Conservation (phyloP, 495 filamentous ascomycete species). For the Platismatia glauca region DNA sequence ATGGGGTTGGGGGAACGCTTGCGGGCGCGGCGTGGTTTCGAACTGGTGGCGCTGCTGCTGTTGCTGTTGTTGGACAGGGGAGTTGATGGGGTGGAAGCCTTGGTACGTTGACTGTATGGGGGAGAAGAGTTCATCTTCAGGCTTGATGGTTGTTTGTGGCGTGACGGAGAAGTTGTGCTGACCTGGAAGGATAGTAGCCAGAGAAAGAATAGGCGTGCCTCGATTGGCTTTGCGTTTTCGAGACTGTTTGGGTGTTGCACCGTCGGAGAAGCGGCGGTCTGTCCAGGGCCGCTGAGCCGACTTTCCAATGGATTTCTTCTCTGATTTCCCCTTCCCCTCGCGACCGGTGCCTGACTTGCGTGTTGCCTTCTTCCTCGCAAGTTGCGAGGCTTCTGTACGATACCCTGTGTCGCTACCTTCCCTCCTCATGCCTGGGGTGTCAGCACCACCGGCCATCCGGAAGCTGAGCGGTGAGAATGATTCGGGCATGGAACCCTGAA, state of each 20-base stretch:
- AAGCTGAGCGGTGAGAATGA: slow-evolving; percentile 33
- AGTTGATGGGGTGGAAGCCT: slow-evolving; percentile 13
- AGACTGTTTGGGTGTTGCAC: slow-evolving; percentile 14
- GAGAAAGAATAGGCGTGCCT: slow-evolving; percentile 15
- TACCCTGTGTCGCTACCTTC: slow-evolving; percentile 9
- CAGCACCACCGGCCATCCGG: slow-evolving; percentile 25
- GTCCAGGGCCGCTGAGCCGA: slow-evolving; percentile 8
- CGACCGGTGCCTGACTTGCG: slow-evolving; percentile 15
- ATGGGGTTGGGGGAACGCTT: slow-evolving; percentile 12
- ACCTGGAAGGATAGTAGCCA: slow-evolving; percentile 16
- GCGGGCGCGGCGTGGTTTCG: slow-evolving; percentile 13
- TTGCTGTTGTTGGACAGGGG: slow-evolving; percentile 4
- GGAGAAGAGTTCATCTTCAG: slow-evolving; percentile 18
- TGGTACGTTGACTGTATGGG: slow-evolving; percentile 18
- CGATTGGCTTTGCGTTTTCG: slow-evolving; percentile 15
- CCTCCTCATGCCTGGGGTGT: slow-evolving; percentile 17
- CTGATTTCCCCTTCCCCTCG: slow-evolving; percentile 8
- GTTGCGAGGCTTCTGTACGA: slow-evolving; percentile 10
- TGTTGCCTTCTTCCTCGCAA: slow-evolving; percentile 10
- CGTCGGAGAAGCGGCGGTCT: slow-evolving; percentile 23
- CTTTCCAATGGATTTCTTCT: slow-evolving; percentile 13
- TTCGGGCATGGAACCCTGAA: slow-evolving; percentile 30
- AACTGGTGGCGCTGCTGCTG: slow-evolving; percentile 8
- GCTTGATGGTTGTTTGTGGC: slow-evolving; percentile 16
- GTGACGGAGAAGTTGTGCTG: slow-evolving; percentile 16